Evolutionary conservation across 257 asterid species (phyloP).

Genomic region (Handroanthus guayacan): DNA sequence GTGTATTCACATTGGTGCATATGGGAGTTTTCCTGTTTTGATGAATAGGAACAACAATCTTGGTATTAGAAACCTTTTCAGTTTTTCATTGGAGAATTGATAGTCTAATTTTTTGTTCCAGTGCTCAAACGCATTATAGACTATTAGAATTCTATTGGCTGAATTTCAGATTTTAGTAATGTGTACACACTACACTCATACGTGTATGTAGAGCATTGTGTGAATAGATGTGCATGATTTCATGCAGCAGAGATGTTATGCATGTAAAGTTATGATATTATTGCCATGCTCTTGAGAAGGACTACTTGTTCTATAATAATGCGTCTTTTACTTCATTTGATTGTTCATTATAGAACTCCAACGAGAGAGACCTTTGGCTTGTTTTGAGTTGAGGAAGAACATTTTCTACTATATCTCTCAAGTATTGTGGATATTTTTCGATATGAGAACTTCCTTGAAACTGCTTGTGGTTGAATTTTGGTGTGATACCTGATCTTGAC

Average conservation of each 20-base stretch:
- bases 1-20: neutral
- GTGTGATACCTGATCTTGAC: neutral
- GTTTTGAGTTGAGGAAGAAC: neutral
- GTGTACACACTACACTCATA: neutral
- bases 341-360: slow-evolving; percentile 6
- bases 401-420: neutral
- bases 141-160: neutral
- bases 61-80: slow-evolving; percentile 1
- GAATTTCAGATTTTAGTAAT: slow-evolving; percentile 19
- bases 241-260: neutral
- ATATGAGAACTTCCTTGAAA: slow-evolving; percentile 14
- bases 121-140: neutral
- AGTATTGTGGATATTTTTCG: neutral
- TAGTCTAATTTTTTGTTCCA: neutral
- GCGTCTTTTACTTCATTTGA: neutral
- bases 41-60: neutral
- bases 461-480: slow-evolving; percentile 9
- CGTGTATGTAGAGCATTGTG: neutral
- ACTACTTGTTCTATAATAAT: neutral
- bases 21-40: neutral
- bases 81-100: neutral
- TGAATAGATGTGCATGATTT: neutral
- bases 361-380: neutral
- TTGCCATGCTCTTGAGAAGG: slow-evolving; percentile 8
- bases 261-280: neutral